Conservation (phyloP, 225 moss, liverwort and hornwort genomes). For the Asterella californica region DNA sequence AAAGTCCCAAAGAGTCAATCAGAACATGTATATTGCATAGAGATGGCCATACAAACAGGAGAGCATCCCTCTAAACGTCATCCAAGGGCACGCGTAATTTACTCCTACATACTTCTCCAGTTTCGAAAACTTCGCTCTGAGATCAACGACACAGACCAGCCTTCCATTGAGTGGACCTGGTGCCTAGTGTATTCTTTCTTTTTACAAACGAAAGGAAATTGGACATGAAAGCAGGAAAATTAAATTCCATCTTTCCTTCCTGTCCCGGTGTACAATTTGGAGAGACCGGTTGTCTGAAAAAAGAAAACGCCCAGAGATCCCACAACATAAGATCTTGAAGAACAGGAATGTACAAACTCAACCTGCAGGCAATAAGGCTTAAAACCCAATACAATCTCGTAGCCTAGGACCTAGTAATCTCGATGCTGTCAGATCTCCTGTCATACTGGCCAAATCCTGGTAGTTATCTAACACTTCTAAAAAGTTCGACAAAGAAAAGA, state of each 20-base stretch:
- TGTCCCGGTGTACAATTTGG: slow-evolving; percentile 34
- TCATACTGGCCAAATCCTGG: no score
- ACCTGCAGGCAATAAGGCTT: background rate
- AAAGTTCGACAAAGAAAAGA: background rate
- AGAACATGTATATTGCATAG: background rate
- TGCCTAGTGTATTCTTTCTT: background rate
- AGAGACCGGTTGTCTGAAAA: slow-evolving; percentile 39
- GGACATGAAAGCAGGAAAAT: background rate
- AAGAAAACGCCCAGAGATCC: background rate
- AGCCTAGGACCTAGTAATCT: no score
- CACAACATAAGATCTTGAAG: background rate
- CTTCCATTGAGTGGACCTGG: slow-evolving; percentile 3
- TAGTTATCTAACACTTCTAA: background rate
- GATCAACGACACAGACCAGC: slow-evolving; percentile 6
- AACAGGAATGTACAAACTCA: no score
- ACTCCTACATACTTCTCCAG: background rate
- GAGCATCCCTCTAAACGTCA: slow-evolving; percentile 4
- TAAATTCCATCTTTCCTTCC: slow-evolving; percentile 38
- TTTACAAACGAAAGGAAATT: background rate
- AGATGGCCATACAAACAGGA: background rate
- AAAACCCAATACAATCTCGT: no score
- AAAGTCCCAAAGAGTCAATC: background rate
- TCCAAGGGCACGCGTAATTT: background rate
- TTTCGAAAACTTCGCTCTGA: background rate
- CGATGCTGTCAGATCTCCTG: no score